Evolutionary conservation across 139 green algal genomes (phyloP), one percentile per base, ranked within the genome.

Genomic region (Tetraselmis striata): DNA sequence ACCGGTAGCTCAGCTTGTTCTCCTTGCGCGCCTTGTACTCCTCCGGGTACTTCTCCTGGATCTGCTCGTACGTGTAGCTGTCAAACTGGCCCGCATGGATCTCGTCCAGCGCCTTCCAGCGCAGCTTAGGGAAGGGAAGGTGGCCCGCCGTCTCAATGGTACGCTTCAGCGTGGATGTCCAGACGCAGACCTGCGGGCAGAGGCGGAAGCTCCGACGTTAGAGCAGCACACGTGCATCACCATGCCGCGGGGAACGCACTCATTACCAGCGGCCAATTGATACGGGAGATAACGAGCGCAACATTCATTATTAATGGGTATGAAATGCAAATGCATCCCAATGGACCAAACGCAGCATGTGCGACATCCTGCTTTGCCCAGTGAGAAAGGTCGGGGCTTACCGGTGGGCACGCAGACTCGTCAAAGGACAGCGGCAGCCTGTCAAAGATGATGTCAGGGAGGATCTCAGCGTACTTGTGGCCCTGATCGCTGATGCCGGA

Each of bases 61-160:
- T 95, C 81, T 96, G 75, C 76, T 90, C 84, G 83, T 98, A 97
- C 2, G 94, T 95, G 90, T 95, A 91, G n/a, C 95, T 93, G 31
- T 97, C 95, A 79, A 92, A 98, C 1, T 89, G 82, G 59, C 94
- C 94, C 2, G 93, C 92, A 83, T 95, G 87, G 67, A 98, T 96
- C 84, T 98, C 94, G 82, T 98, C 94, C 86, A 98, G 83, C 59
- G 89, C 92, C 90, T 97, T 98, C 94, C 94, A 98, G 23, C 92
- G 88, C 79, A 98, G 87, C 88, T 98, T 98, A 24, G 95, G 94
- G 79, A 92, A 93, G 26, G 89, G 89, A 78, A 98, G 89, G 82
- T 91, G 82, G 32, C 90, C 82, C 11, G 95, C 96, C 0, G 96
- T 99, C 80, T 94, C 87, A 76, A 98, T 97, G 58, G 96, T 99